Conservation (phyloP, 495 filamentous ascomycete species). For the Acidiella bohemica region DNA sequence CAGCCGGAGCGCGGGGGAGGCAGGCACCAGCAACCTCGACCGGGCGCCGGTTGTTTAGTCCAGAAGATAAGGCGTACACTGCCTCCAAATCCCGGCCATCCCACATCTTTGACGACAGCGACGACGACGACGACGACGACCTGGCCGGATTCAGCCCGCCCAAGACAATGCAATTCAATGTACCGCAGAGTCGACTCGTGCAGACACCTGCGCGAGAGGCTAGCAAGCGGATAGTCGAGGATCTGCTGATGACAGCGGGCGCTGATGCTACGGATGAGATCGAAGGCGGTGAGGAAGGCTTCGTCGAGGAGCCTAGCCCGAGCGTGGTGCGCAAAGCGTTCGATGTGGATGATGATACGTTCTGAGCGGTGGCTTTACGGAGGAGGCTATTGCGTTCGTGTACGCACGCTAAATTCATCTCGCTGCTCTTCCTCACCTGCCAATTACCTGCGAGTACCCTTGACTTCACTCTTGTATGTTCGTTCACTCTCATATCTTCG, state of each 20-base stretch:
- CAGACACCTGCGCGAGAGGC: constrained; percentile 91
- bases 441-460: too few relatives aligned
- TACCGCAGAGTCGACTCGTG: constrained; percentile 73
- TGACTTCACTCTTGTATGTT: too few relatives aligned
- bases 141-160: constrained; percentile 61
- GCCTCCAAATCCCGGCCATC: constrained; percentile 51
- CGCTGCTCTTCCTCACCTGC: too few relatives aligned
- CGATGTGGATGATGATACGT: constrained; percentile 18
- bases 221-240: constrained; percentile 79
- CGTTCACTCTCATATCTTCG: too few relatives aligned
- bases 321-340: constrained; percentile 17
- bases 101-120: constrained; percentile 31
- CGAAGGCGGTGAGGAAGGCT: constrained; percentile 4
- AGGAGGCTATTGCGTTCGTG: too few relatives aligned
- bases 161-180: constrained; percentile 92
- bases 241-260: constrained; percentile 76
- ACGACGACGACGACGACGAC: constrained; percentile 41
- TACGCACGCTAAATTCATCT: too few relatives aligned
- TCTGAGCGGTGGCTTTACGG: too few relatives aligned
- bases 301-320: constrained; percentile 18
- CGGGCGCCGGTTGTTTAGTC: constrained; percentile 15
- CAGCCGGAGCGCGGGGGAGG: constrained; percentile 12
- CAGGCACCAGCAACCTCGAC: constrained; percentile 30
- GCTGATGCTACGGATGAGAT: constrained; percentile 37
- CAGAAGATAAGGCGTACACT: constrained; percentile 23